A percentile compares a stretch with the other conserved stretches of the same genome.
These are phyloP conservation scores for Osmozyma mogii DNA, from an alignment of 805 yeast genomes.

Conservation along the genomic window DNA sequence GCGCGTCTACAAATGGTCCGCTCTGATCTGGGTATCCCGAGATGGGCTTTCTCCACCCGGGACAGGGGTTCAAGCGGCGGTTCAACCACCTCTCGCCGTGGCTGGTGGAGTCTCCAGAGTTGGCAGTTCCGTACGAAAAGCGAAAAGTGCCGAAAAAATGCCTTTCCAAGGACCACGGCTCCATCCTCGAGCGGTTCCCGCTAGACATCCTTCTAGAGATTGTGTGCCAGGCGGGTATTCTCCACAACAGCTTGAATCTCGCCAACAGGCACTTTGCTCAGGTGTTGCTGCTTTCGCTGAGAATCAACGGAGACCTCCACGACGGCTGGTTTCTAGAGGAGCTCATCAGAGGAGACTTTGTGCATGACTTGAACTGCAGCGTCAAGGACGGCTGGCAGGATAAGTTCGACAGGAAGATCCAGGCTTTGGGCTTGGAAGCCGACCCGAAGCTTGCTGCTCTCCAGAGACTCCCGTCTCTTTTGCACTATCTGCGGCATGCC, in stretches of 20 bases:
- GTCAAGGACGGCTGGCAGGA: constrained; percentile 7
- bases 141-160: no score
- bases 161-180: no score
- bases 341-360: constrained; percentile 16
- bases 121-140: no score
- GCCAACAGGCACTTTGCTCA: constrained; percentile 22
- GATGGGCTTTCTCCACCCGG: no score
- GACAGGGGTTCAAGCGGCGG: no score
- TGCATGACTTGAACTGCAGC: constrained; percentile 14
- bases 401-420: constrained; percentile 1
- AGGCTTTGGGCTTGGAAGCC: neutral
- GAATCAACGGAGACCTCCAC: constrained; percentile 2
- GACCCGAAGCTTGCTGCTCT: neutral
- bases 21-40: no score
- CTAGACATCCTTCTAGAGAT: constrained; percentile 33
- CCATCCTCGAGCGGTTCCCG: constrained; percentile 30
- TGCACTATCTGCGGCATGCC: no score
- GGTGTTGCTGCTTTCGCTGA: constrained; percentile 11
- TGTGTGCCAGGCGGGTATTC: constrained; percentile 28
- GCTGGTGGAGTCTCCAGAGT: no score
- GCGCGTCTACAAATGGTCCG: no score
- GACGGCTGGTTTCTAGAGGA: constrained; percentile 8
- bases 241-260: constrained; percentile 24
- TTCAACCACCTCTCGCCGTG: no score
- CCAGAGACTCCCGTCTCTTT: constrained; percentile 8